Evolutionary conservation across 2,329 filamentous ascomycete genomes (phyloP).

Genomic region (Xylariaceae sp.): DNA sequence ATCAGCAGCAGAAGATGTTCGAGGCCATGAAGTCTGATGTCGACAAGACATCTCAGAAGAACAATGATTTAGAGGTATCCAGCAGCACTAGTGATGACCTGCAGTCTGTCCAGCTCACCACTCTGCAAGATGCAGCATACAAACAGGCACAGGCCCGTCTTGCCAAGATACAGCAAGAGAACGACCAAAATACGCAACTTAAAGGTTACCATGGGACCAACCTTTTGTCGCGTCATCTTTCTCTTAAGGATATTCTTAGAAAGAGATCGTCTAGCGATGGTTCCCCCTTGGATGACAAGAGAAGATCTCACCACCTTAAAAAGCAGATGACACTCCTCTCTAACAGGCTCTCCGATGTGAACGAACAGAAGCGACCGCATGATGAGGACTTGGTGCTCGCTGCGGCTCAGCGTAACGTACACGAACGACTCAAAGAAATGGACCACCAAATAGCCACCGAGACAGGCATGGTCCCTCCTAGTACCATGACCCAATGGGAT

Average conservation of each 20-base stretch:
- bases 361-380: conserved; percentile 65
- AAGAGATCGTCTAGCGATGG: conserved; percentile 65
- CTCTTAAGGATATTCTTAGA: conserved; percentile 51
- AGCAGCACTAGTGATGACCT: conserved; percentile 34
- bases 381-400: conserved; percentile 73
- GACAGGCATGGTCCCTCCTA: conserved; percentile 66
- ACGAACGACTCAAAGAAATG: conserved; percentile 69
- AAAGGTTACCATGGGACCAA: conserved; percentile 68
- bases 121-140: conserved; percentile 80
- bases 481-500: conserved; percentile 72
- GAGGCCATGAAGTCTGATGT: conserved; percentile 43
- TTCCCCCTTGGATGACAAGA: conserved; percentile 56
- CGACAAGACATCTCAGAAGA: conserved; percentile 28
- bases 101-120: conserved; percentile 52
- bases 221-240: conserved; percentile 40
- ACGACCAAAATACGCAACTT: conserved; percentile 56
- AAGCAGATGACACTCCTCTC: conserved; percentile 76
- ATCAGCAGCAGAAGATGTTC: conserved; percentile 57
- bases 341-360: conserved; percentile 60
- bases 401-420: conserved; percentile 81
- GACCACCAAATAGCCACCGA: conserved; percentile 74
- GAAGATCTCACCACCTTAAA: conserved; percentile 66
- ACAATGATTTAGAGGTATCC: conserved; percentile 30
- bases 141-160: conserved; percentile 79
- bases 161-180: conserved; percentile 70